A percentile compares a stretch with the other conserved stretches of the same genome.
phyloP scores from a whole-genome alignment of 352 stramenopile species.

The Stramenopiles sp. region DNA sequence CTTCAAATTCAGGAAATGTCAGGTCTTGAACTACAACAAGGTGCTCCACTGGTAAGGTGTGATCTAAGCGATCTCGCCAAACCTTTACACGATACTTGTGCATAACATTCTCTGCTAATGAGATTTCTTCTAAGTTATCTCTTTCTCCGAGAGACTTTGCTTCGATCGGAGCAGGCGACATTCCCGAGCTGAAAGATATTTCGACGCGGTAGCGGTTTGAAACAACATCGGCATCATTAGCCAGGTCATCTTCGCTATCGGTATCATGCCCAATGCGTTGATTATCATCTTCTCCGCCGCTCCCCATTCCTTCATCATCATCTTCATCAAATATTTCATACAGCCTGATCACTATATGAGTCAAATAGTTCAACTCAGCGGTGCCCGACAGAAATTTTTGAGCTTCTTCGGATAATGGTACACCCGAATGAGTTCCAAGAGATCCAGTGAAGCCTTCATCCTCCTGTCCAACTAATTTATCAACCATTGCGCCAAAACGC shows the following conservation, averaged over 20 bases:
- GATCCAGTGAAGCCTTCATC: background rate
- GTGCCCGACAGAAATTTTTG: conserved; percentile 52
- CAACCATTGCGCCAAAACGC: conserved; percentile 31
- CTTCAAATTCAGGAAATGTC: background rate
- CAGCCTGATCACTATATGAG: conserved; percentile 92
- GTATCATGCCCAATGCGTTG: background rate
- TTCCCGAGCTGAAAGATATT: background rate
- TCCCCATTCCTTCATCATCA: conserved; percentile 23
- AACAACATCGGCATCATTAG: no score
- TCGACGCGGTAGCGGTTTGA: background rate
- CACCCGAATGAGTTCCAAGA: background rate
- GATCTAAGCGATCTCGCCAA: background rate
- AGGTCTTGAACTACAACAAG: background rate
- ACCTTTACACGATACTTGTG: background rate
- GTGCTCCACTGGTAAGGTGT: background rate
- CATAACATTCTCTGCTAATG: background rate
- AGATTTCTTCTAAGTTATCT: background rate
- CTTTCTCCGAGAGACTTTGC: background rate
- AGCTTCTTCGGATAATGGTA: conserved; percentile 25
- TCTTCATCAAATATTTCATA: conserved; percentile 74
- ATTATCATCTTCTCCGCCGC: background rate
- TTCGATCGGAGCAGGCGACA: background rate
- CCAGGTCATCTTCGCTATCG: background rate
- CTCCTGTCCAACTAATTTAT: background rate
- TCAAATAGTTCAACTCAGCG: conserved; percentile 90